phyloP scores from a whole-genome alignment of 2,329 filamentous ascomycete genomes.

The Colletotrichum lentis region DNA sequence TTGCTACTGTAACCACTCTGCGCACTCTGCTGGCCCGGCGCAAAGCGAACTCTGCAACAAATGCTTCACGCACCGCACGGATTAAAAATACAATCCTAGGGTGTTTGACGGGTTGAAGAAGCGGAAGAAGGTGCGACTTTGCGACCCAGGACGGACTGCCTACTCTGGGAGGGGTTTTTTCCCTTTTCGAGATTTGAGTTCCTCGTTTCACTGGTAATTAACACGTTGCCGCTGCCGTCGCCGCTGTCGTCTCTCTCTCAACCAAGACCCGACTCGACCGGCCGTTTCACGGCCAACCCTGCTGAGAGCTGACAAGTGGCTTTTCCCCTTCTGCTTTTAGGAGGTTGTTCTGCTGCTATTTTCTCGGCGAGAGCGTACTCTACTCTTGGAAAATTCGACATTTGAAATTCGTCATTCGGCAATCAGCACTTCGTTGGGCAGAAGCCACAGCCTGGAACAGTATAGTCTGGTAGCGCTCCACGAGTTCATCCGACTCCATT shows the following conservation, averaged over 20 bases:
- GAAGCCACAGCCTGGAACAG: not conserved
- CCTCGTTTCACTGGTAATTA: slow-evolving; percentile 18
- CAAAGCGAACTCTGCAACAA: slow-evolving; percentile 8
- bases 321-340: not conserved
- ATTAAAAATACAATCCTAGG: not conserved
- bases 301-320: slow-evolving; percentile 16
- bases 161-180: not conserved
- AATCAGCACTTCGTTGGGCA: not conserved
- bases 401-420: not conserved
- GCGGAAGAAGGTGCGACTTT: slow-evolving; percentile 16
- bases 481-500: not conserved
- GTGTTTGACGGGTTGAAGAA: not conserved
- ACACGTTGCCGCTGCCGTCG: slow-evolving; percentile 14
- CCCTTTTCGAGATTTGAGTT: slow-evolving; percentile 1
- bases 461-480: not conserved
- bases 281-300: not conserved
- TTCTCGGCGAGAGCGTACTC: not conserved
- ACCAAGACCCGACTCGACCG: not conserved
- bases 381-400: no score
- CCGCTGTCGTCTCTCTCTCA: not conserved
- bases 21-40: not conserved
- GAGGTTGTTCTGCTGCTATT: not conserved
- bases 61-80: slow-evolving; percentile 23
- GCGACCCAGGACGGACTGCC: not conserved
- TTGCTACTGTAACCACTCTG: no score